Evolutionary conservation across 768 basidiomycete genomes (phyloP), one percentile per base, ranked within the genome.

Genomic region (Flagelloscypha sp.): DNA sequence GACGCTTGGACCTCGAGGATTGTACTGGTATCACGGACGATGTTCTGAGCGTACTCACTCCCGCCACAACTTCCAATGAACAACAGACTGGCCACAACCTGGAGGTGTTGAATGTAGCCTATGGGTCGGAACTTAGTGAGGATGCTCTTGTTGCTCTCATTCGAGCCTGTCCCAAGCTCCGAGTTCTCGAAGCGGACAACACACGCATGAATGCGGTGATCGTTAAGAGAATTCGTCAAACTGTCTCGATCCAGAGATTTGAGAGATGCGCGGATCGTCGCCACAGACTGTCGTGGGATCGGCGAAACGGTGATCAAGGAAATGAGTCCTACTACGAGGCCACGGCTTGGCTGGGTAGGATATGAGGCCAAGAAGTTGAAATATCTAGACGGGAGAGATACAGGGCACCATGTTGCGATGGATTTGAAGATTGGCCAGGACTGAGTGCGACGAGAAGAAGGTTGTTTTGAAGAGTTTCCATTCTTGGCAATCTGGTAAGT

Each of bases 401-500:
- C 65, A 18, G 37, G 57, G 21, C n/a, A n/a, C n/a, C n/a, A n/a
- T n/a, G 66, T 70, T 45, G 61, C 63, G 5, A 79, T 83, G 43
- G 72, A 74, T 24, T 56, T 83, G 38, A 76, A 72, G 54, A 57
- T 75, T 7, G 82, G 79, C 29, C 79, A 85, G 58, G 82, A 87
- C 54, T n/a, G 88, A 92, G 54, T 86, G 85, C 49, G 86, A 89
- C 43, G 67, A 71, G 48, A 57, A 48, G 49, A 63, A 79, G 17
- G 78, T 89, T 17, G 79, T 85, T 33, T 51, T 90, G 45, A 88
- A 88, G 70, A 77, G 81, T 17, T 92, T 88, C 55, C 81, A 84
- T 55, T 76, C 80, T 32, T 87, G 84, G 83, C 83, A 88, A 64
- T n/a, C n/a, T n/a, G n/a, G n/a, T n/a, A n/a, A n/a, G n/a, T n/a